Base-by-base conservation (phyloP, 2,329 filamentous ascomycete species). In the Zelopaecilomyces penicillatus region DNA sequence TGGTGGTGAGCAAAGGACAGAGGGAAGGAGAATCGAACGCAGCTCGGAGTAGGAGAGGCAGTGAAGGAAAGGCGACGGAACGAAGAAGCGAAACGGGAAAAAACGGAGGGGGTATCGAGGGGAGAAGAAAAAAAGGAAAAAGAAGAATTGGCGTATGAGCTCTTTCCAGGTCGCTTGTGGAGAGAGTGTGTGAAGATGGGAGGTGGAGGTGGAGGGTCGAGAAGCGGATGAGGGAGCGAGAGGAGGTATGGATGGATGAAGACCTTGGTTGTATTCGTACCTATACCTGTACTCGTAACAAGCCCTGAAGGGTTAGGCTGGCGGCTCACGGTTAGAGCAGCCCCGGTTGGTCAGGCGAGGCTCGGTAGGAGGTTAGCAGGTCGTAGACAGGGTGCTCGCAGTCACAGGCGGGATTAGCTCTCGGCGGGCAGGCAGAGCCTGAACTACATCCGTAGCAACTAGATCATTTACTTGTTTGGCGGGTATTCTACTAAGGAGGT, bases 1-100 rank as follows among this genome's bases (percentile, higher is more conserved):
- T 83, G 61, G 59, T 80, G 74, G 51, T 52, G 42, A 45, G 46
- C 26, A 39, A 39, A 32, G 28, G 43, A 46, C 48, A 50, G 43
- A 46, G 19, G 27, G 37, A 30, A 34, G 39, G 34, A 37, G 29
- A 39, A 33, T 39, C 38, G 27, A 38, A 34, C 36, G 47, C 40
- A 40, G 35, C 39, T 26, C 26, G 33, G 39, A 51, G 46, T 50
- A 33, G 39, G 37, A 35, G 41, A 39, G 30, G 29, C 43, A 48
- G 49, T 48, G 48, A 41, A 46, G 50, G 51, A 52, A 54, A 42
- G 50, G 55, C 52, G 47, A 45, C 51, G 54, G 46, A 50, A 57
- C 54, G 50, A 52, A 52, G 53, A 50, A 54, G 52, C 55, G 54
- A 44, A 50, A 45, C 39, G 33, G 33, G 30, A 19, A 29, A 33